Percentiles rank a stretch among this genome's conserved stretches.
These are phyloP conservation scores for Yarrowia porcina DNA, from an alignment of 805 yeast genomes.

Conservation along the genomic window DNA sequence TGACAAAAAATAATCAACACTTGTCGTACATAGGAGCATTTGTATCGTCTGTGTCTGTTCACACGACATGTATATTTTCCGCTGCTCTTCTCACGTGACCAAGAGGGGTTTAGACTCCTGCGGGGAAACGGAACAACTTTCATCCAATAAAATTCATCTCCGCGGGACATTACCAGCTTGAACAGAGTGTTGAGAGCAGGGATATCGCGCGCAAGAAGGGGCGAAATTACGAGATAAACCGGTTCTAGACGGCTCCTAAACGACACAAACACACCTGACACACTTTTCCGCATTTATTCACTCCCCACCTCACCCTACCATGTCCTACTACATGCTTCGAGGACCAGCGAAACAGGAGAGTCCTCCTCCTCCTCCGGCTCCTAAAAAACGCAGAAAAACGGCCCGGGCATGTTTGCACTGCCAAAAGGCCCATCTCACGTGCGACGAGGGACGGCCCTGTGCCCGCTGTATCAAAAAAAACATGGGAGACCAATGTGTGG, in stretches of 20 bases:
- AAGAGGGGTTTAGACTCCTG: slow-evolving; percentile 6
- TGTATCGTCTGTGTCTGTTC: no score
- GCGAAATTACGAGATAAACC: no score
- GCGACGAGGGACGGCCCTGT: slow-evolving; percentile 78
- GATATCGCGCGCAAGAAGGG: no score
- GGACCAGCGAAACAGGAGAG: slow-evolving; percentile 7
- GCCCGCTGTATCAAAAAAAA: slow-evolving; percentile 67
- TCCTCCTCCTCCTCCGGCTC: slow-evolving; percentile 13
- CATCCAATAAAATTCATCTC: slow-evolving; percentile 12
- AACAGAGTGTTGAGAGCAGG: no score
- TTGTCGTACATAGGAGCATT: no score
- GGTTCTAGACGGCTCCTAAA: no score
- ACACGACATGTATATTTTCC: no score
- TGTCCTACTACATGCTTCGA: slow-evolving; percentile 13
- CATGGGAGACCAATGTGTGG: slow-evolving; percentile 62
- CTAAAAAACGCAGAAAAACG: slow-evolving; percentile 53
- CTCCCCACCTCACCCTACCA: background rate
- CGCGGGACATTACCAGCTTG: slow-evolving; percentile 15
- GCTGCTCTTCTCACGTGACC: no score
- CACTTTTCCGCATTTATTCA: no score
- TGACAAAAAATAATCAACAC: no score
- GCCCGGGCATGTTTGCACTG: slow-evolving; percentile 85
- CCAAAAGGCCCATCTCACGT: slow-evolving; percentile 81
- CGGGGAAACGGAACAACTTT: slow-evolving; percentile 23
- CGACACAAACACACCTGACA: no score